A percentile compares a stretch with the other conserved stretches of the same genome.
Conservation (phyloP, 2,329 filamentous ascomycete species). For the Nemania diffusa region DNA sequence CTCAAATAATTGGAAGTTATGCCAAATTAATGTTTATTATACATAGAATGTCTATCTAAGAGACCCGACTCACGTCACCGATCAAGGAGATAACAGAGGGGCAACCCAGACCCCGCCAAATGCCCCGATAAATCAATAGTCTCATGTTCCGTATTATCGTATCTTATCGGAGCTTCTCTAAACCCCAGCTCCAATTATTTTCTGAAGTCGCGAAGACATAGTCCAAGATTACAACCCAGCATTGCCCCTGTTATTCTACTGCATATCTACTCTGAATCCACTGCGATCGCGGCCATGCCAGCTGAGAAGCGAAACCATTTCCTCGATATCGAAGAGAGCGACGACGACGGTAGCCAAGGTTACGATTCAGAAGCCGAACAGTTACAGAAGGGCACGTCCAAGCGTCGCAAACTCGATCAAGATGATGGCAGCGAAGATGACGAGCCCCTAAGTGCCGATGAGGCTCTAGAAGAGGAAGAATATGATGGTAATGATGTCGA, state of each 20-base stretch:
- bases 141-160: slow-evolving; percentile 6
- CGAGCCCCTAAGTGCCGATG: slow-evolving; percentile 46
- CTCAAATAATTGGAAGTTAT: background rate
- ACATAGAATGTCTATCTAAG: too few species aligned
- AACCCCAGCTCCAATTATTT: slow-evolving; percentile 19
- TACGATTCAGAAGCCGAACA: slow-evolving; percentile 74
- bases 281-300: slow-evolving; percentile 61
- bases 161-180: slow-evolving; percentile 20
- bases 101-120: slow-evolving; percentile 33
- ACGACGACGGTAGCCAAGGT: slow-evolving; percentile 66
- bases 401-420: slow-evolving; percentile 56
- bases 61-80: slow-evolving; percentile 10
- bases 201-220: background rate
- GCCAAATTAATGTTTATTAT: background rate
- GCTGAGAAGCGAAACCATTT: slow-evolving; percentile 78
- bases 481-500: slow-evolving; percentile 27
- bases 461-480: slow-evolving; percentile 43
- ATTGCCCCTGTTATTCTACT: background rate
- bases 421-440: slow-evolving; percentile 45
- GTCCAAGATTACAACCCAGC: background rate
- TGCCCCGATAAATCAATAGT: slow-evolving; percentile 22
- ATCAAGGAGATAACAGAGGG: slow-evolving; percentile 15
- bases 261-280: background rate
- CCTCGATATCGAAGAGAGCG: slow-evolving; percentile 69
- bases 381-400: slow-evolving; percentile 72